These are phyloP conservation scores for Albugo laibachii DNA, from an alignment of 352 stramenopile genomes.

Conservation along the genomic window DNA sequence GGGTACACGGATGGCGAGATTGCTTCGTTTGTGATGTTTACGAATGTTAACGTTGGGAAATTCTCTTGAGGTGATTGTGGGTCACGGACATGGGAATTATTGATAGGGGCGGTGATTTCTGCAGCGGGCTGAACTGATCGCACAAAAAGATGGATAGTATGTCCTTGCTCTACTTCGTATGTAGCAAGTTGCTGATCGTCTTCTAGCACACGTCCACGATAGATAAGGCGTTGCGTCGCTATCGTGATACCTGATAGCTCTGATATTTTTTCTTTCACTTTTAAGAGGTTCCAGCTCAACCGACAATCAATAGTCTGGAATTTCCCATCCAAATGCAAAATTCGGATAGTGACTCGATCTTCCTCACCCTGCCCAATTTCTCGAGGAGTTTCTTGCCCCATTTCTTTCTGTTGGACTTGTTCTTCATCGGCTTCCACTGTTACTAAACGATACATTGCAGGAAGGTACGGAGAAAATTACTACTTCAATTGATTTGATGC, in stretches of 20 bases:
- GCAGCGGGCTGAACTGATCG: conserved; percentile 34
- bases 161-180: conserved; percentile 82
- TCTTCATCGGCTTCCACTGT: no score
- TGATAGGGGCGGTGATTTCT: conserved; percentile 13
- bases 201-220: conserved; percentile 74
- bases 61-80: not conserved
- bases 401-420: not conserved
- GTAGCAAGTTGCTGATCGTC: conserved; percentile 44
- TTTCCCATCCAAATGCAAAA: conserved; percentile 72
- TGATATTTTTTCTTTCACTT: conserved; percentile 49
- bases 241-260: conserved; percentile 52
- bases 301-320: conserved; percentile 55
- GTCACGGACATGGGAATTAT: conserved; percentile 19
- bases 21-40: conserved; percentile 64
- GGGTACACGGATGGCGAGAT: conserved; percentile 72
- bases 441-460: no score
- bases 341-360: conserved; percentile 38
- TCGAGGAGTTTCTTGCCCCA: not conserved
- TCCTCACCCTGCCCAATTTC: not conserved
- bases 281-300: conserved; percentile 38
- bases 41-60: conserved; percentile 19
- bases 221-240: conserved; percentile 77
- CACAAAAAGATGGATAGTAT: conserved; percentile 84
- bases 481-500: no score
- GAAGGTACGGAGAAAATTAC: no score